Conservation (phyloP, 2,329 filamentous ascomycete species). For the Metarhizium guizhouense region DNA sequence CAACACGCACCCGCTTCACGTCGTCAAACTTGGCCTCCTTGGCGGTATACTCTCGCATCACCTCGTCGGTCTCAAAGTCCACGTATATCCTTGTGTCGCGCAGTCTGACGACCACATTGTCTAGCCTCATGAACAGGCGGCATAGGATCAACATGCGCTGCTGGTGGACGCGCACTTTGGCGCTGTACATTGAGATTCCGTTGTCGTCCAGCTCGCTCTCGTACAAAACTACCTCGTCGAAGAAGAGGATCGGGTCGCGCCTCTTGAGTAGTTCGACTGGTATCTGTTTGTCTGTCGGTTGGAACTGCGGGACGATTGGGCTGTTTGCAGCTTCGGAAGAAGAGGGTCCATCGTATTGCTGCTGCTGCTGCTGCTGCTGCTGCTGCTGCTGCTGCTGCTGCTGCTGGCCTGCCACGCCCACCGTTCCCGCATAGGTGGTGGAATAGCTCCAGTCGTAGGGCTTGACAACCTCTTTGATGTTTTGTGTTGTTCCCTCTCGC, state of each 20-base stretch:
- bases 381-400: conserved; percentile 1
- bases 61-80: conserved; percentile 70
- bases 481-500: conserved; percentile 67
- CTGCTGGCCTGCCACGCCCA: conserved; percentile 26
- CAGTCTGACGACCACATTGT: conserved; percentile 80
- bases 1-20: conserved; percentile 54
- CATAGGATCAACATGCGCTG: conserved; percentile 75
- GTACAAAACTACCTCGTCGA: conserved; percentile 91
- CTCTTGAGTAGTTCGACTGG: conserved; percentile 80
- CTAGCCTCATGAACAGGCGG: conserved; percentile 85
- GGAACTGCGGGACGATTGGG: conserved; percentile 8
- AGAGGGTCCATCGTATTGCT: too few relatives aligned
- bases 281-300: conserved; percentile 42
- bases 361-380: conserved; percentile 6
- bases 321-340: not conserved
- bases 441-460: conserved; percentile 98
- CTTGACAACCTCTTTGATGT: conserved; percentile 88
- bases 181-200: conserved; percentile 81
- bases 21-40: conserved; percentile 74
- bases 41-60: conserved; percentile 85
- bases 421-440: conserved; percentile 72
- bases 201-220: conserved; percentile 98
- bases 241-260: conserved; percentile 91
- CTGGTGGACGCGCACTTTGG: conserved; percentile 90
- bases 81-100: conserved; percentile 88